Base-by-base conservation (phyloP, 2,329 filamentous ascomycete genomes). In the Claviceps paspali region DNA sequence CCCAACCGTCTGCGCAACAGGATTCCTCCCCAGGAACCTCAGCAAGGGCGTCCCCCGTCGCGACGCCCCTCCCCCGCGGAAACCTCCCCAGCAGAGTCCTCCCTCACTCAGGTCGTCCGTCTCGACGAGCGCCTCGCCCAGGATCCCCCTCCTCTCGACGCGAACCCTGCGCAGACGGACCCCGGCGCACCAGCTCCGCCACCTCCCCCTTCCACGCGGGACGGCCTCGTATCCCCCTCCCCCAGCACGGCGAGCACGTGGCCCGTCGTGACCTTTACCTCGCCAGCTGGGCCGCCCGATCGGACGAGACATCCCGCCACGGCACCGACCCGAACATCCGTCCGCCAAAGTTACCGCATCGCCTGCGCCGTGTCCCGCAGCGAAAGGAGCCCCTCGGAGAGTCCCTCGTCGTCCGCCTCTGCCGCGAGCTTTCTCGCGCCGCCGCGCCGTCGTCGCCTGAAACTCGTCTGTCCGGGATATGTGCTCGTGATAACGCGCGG, bases 291-390 rank as follows among this genome's bases (percentile, higher is more conserved):
- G 77, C 64, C 11, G 76, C 73, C 9, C 76, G 64, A 15, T 68
- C 70, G 5, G 74, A 77, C 46, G 65, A 70, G 67, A 85, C 74
- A 17, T 79, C 78, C 0, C 67, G 61, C 15, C 67, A 62, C 3
- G 79, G 79, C 9, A 84, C 60, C 2, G 68, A 59, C 28, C 65
- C 68, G 59, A 83, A 85, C 69, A 80, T 82, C 47, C 59, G 63
- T n/a, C 15, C 51, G 56, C 27, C 68, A 69, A 35, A 79, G 69
- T 53, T 78, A 71, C 36, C 67, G 61, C 50, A 84, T 73, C 17
- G 76, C 74, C 51, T 82, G 77, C 0, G 73, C 64, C 2, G 78
- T 68, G 52, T 79, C 73, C 35, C 70, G 63, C 5, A 80, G 65
- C 21, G 62, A 65, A 11, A 74, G 57, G n/a, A n/a, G n/a, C n/a